Evolutionary conservation across 257 asterid genomes (phyloP).

Genomic region (Verbascum thapsus): DNA sequence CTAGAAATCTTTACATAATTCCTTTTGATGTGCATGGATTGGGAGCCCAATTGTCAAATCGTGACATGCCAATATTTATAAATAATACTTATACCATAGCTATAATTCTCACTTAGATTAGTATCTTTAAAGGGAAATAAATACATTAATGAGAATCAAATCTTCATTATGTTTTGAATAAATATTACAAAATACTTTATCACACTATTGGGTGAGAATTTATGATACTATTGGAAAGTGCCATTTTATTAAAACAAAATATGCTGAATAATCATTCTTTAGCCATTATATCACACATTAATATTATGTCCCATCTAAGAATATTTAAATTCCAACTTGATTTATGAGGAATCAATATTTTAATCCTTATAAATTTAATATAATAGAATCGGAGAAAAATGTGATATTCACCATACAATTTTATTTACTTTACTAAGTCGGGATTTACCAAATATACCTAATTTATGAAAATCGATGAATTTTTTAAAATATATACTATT

Average conservation of each 20-base stretch:
- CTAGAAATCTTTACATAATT: constrained; percentile 1
- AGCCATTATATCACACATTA: too few species aligned
- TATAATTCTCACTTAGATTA: constrained; percentile 5
- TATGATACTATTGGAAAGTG: constrained; percentile 20
- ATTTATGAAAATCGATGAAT: too few species aligned
- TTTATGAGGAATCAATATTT: too few species aligned
- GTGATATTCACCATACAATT: too few species aligned
- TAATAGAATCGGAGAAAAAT: too few species aligned
- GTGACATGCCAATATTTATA: constrained; percentile 19
- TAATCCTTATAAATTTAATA: too few species aligned
- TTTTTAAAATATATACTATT: too few species aligned
- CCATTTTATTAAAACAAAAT: neutral
- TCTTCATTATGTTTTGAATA: constrained; percentile 35
- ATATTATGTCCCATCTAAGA: too few species aligned
- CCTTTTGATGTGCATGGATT: constrained; percentile 2
- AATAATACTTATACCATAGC: constrained; percentile 18
- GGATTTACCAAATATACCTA: too few species aligned
- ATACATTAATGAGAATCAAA: constrained; percentile 41
- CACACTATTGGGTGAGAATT: constrained; percentile 18
- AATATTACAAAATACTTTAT: constrained; percentile 27
- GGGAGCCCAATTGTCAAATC: constrained; percentile 19
- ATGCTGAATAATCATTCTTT: too few species aligned
- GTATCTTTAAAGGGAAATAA: constrained; percentile 38
- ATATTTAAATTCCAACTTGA: too few species aligned
- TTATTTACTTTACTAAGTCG: too few species aligned